A percentile compares a stretch with the other conserved stretches of the same genome.
phyloP scores from a whole-genome alignment of 1,284 basidiomycete genomes.

The Marasmius fiardii region DNA sequence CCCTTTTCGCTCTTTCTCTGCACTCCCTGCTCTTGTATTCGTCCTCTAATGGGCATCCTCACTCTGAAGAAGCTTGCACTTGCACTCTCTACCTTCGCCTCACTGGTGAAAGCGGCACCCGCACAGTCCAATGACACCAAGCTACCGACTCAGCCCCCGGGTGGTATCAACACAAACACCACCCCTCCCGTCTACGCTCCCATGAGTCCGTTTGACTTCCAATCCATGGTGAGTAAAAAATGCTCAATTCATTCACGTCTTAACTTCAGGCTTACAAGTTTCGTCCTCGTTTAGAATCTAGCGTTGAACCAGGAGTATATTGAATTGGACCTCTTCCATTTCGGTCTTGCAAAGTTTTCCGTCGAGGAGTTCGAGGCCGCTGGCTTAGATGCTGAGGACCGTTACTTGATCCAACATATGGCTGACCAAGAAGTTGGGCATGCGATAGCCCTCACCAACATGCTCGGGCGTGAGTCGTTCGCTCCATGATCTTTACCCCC shows the following conservation, averaged over 20 bases:
- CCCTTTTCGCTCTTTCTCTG: no score
- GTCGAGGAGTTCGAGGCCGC: conserved; percentile 52
- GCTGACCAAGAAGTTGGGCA: conserved; percentile 59
- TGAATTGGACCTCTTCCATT: conserved; percentile 62
- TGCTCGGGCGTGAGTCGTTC: conserved; percentile 35
- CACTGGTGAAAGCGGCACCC: no score
- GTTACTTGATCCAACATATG: conserved; percentile 54
- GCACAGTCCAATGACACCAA: neutral
- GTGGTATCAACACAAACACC: conserved; percentile 30
- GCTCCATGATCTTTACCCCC: neutral
- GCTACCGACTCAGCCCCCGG: conserved; percentile 21
- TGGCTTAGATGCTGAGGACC: conserved; percentile 52
- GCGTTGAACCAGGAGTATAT: conserved; percentile 63
- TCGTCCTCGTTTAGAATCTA: conserved; percentile 34
- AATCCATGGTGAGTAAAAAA: conserved; percentile 41
- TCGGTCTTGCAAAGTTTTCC: conserved; percentile 53
- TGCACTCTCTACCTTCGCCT: no score
- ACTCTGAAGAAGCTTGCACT: no score
- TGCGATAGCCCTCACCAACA: conserved; percentile 44
- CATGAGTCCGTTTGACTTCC: conserved; percentile 58
- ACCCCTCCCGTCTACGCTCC: conserved; percentile 46
- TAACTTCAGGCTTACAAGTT: neutral
- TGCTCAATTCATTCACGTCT: neutral
- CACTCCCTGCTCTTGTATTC: no score
- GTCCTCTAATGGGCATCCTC: no score